Base-by-base conservation (phyloP, 2,329 filamentous ascomycete genomes). In the Akanthomyces lecanii region DNA sequence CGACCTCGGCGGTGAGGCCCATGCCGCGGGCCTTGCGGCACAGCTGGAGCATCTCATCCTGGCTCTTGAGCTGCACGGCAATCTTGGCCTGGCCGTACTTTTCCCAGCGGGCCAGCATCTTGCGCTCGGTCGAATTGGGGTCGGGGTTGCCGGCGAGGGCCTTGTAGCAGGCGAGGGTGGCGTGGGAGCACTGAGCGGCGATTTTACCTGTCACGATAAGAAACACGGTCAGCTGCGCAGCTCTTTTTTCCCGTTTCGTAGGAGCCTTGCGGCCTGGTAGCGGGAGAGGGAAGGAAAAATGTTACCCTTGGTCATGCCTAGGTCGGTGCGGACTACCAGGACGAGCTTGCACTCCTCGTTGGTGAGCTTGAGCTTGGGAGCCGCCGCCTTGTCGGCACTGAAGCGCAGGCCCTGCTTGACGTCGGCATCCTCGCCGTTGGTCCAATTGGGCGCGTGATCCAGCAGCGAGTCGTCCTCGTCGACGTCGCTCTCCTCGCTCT, bases 81-180 rank as follows among this genome's bases (percentile, higher is more conserved):
- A 99, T 90, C 83, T 99, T 98, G 67, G 91, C 90, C 79, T 97
- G 93, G 14, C 95, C 95, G 62, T 82, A 78, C 58, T 81, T 82
- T 78, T 99, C 95, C 95, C 95, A 99, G 67, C 89, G 88, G 67
- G 83, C 83, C 55, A 99, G 85, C 59, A 96, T 79, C 50, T 79
- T 79, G 62, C 86, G 84, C 53, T 83, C 80, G 16, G 84, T 75
- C 28, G 81, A 81, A 44, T 79, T 75, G 47, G 83, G 77, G 59
- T 82, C 78, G n/a, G 85, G 79, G 61, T 79, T 76, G 51, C 80
- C 77, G 63, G 86, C 77, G 67, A 96, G 86, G 64, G 87, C 80
- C 79, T 97, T 98, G 86, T 97, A 99, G 84, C 94, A 98, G 62
- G 94, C 93, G 63, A 99, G 87, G 3, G 94, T 97, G n/a, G 95